Base-by-base conservation (phyloP, 202 grass and related monocot species). In the Setaria viridis region DNA sequence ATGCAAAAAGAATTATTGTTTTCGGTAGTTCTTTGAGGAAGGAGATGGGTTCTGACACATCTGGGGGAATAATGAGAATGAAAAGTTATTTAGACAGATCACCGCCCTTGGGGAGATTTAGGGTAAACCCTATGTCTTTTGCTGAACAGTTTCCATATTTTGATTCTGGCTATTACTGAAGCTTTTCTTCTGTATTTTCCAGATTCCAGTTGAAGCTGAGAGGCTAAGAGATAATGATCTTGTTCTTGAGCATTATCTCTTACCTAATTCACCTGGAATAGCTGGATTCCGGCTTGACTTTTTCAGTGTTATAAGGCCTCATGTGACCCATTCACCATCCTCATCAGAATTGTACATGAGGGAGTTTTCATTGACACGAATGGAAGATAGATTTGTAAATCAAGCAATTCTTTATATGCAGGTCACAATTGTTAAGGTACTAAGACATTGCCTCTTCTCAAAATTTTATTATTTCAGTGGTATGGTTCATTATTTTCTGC, bases 221-320 rank as follows among this genome's bases (percentile, higher is more conserved):
- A 93, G 88, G 83, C 82, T 88, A 64, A 93, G 56, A 84, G 92
- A 96, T 86, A 94, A 96, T 68, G 93, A 99, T 63, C 93, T 99
- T 85, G 51, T 96, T 82, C 78, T 96, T 71, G 97, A 99, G 83
- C 97, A 94, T 81, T 94, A 92, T 80, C 85, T 94, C 20, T 93
- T 95, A 78, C 90, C 97, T 67, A 92, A 82, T 74, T 72, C 86
- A 50, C 93, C 97, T 88, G 91, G 82, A 83, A 79, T 99, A 90
- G 93, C 93, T 89, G 97, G 97, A 90, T 99, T 99, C 74, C 88
- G 97, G 25, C 77, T 99, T 87, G 97, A 96, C 83, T 95, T 85
- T 82, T 99, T 99, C 78, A 93, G 83, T 85, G 87, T 91, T 85
- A 88, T 99, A 77, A 91, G 85, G 64, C 97, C 90, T 62, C 86